Percentiles rank a stretch among this genome's conserved stretches.
Conservation (phyloP, 805 yeast genomes). For the Candida verbasci region DNA sequence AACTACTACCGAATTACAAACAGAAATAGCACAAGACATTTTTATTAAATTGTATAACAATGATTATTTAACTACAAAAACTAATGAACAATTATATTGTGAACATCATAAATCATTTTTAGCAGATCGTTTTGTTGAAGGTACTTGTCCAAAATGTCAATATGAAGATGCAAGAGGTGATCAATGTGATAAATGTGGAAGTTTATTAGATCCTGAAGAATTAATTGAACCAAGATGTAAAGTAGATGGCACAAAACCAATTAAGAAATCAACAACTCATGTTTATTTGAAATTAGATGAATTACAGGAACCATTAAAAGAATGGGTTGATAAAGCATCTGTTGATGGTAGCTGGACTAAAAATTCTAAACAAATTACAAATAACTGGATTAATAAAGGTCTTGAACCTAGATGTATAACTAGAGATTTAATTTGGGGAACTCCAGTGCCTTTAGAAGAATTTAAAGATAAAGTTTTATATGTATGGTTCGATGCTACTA, state of each 20-base stretch:
- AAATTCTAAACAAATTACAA: conserved; percentile 83
- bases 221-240: conserved; percentile 94
- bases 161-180: conserved; percentile 99
- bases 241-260: conserved; percentile 79
- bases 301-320: conserved; percentile 67
- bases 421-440: conserved; percentile 97
- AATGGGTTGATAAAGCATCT: conserved; percentile 69
- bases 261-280: conserved; percentile 77
- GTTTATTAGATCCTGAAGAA: conserved; percentile 85
- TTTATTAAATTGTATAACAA: conserved; percentile 73
- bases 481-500: conserved; percentile 99
- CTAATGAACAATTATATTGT: conserved; percentile 88
- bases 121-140: conserved; percentile 97
- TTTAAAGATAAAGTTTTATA: conserved; percentile 87
- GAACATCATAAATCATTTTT: conserved; percentile 83
- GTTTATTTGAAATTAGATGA: conserved; percentile 80
- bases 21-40: conserved; percentile 93
- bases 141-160: conserved; percentile 91
- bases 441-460: conserved; percentile 89
- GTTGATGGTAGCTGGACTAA: conserved; percentile 85
- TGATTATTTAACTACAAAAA: conserved; percentile 77
- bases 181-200: conserved; percentile 97
- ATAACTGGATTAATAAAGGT: conserved; percentile 93
- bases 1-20: conserved; percentile 88
- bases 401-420: conserved; percentile 93